Percentiles rank a stretch among this genome's conserved stretches.
Evolutionary conservation across 208 protist species (phyloP).

Genomic region (Crithidia fasciculata): DNA sequence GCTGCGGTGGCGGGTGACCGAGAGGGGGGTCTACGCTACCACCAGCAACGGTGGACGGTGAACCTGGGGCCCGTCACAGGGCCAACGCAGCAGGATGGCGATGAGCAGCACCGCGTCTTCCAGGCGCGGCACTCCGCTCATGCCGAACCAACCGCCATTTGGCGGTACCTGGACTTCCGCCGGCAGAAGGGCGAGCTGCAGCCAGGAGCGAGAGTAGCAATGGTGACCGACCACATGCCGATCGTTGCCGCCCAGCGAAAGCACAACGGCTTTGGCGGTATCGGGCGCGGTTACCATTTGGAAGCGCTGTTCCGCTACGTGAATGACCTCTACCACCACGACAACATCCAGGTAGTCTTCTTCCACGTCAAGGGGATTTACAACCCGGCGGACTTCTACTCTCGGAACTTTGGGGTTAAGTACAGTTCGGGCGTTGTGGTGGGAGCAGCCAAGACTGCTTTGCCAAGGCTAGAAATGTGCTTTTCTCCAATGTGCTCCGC

Average conservation of each 20-base stretch:
- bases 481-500: background rate
- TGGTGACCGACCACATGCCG: slow-evolving; percentile 7
- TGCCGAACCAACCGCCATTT: background rate
- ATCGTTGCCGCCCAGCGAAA: slow-evolving; percentile 3
- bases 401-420: background rate
- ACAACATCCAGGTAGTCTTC: background rate
- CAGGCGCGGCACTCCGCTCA: slow-evolving; percentile 1
- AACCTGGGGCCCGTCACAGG: slow-evolving; percentile 4
- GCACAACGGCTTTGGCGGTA: slow-evolving; percentile 5
- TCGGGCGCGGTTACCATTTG: slow-evolving; percentile 3
- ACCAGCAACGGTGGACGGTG: slow-evolving; percentile 9
- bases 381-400: background rate
- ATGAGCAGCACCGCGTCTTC: background rate
- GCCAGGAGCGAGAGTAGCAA: background rate
- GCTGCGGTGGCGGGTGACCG: background rate
- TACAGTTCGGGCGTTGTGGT: slow-evolving; percentile 1
- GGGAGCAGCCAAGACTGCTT: background rate
- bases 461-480: background rate
- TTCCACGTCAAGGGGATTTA: slow-evolving; percentile 9
- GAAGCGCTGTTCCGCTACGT: slow-evolving; percentile 4
- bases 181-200: background rate
- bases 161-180: slow-evolving; percentile 1
- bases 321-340: slow-evolving; percentile 1
- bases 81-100: background rate
- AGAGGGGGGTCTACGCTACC: background rate